Evolutionary conservation across 75 land plant species (phyloP).

Genomic region (Selaginella moellendorffii): DNA sequence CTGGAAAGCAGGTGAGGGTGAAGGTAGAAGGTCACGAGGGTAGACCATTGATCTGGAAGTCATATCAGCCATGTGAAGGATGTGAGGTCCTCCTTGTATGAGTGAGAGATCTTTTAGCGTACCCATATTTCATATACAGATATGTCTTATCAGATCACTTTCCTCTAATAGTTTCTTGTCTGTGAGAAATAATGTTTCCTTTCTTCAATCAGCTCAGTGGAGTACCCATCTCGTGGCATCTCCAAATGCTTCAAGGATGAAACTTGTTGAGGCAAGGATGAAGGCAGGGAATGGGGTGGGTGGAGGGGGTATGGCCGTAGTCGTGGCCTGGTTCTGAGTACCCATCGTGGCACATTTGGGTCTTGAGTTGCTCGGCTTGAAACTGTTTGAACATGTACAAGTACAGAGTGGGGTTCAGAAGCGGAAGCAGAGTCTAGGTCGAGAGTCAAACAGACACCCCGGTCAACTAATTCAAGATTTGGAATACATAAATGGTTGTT

Average conservation of each 20-base stretch:
- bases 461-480: too few relatives aligned
- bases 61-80: background rate
- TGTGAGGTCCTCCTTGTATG: background rate
- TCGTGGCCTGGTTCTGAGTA: too few relatives aligned
- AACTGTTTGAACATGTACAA: background rate
- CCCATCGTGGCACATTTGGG: conserved; percentile 1
- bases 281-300: background rate
- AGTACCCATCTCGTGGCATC: background rate
- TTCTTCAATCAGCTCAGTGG: background rate
- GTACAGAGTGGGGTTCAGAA: background rate
- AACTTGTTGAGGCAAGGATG: background rate
- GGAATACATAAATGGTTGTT: too few relatives aligned
- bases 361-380: conserved; percentile 1
- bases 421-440: too few relatives aligned
- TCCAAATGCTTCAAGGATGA: conserved; percentile 1
- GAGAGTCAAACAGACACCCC: conserved; percentile 1
- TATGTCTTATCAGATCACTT: background rate
- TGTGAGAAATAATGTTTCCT: background rate
- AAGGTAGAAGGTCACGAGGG: conserved; percentile 1
- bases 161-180: background rate
- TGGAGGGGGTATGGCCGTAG: background rate
- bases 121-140: background rate
- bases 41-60: background rate
- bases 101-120: background rate
- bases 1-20: conserved; percentile 1